Evolutionary conservation across 169 alveolate species (phyloP).

Genomic region (Eimeria necatrix): DNA sequence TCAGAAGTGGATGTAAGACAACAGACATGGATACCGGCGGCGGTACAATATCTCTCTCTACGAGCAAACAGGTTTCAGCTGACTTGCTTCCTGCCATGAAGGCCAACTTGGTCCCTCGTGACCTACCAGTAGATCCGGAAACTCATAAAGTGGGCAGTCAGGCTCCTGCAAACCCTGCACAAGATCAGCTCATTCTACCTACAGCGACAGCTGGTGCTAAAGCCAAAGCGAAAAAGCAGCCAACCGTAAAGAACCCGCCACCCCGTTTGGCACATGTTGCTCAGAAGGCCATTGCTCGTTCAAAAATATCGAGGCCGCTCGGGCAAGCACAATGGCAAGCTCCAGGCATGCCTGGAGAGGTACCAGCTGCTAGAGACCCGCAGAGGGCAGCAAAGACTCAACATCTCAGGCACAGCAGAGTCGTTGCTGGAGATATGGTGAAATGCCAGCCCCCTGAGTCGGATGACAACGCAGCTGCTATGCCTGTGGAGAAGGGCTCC

Average conservation of each 20-base stretch:
- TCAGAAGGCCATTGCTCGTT: constrained; percentile 18
- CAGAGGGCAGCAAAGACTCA: constrained; percentile 13
- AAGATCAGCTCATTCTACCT: not conserved
- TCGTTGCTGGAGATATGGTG: not conserved
- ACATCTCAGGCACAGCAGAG: not conserved
- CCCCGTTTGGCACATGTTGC: not conserved
- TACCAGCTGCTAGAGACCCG: constrained; percentile 1
- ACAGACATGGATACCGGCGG: too few species aligned
- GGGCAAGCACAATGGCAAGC: constrained; percentile 63
- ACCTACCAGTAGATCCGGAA: not conserved
- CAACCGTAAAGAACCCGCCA: not conserved
- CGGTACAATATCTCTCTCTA: not conserved
- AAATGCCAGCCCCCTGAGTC: constrained; percentile 45
- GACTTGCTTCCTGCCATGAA: constrained; percentile 2
- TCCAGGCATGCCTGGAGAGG: constrained; percentile 12
- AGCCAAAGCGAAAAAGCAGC: constrained; percentile 21
- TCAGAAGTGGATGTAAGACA: too few species aligned
- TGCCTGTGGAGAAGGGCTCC: not conserved
- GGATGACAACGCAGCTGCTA: constrained; percentile 12
- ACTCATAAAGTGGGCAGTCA: not conserved
- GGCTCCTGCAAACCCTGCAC: not conserved
- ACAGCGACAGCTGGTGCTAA: constrained; percentile 9
- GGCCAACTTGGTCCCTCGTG: not conserved
- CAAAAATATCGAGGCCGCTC: not conserved
- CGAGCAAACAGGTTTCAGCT: not conserved